These are phyloP conservation scores for Centella asiatica DNA, from an alignment of 129 eudicot species.

Conservation along the genomic window DNA sequence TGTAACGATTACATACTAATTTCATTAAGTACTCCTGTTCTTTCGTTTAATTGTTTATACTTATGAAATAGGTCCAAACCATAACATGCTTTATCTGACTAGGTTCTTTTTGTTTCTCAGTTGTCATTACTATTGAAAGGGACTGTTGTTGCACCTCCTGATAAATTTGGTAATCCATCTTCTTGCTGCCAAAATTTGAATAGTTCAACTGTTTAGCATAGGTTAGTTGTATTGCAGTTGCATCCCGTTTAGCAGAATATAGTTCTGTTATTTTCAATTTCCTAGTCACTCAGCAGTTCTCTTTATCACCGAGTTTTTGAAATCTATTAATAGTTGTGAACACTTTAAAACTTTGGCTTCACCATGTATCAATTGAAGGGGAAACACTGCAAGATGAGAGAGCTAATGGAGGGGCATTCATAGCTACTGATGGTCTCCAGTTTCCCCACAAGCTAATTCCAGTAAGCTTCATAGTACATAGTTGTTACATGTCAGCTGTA, in stretches of 20 bases:
- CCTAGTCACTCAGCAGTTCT: neutral
- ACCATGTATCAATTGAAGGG: slow-evolving; percentile 36
- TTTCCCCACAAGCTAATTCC: slow-evolving; percentile 87
- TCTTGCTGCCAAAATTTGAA: slow-evolving; percentile 11
- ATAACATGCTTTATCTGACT: no score
- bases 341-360: neutral
- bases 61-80: no score
- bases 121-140: slow-evolving; percentile 81
- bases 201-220: slow-evolving; percentile 3
- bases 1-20: no score
- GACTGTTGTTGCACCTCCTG: slow-evolving; percentile 93
- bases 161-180: slow-evolving; percentile 68
- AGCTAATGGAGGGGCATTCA: slow-evolving; percentile 85
- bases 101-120: slow-evolving; percentile 29
- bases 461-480: slow-evolving; percentile 38
- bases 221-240: neutral
- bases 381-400: slow-evolving; percentile 97
- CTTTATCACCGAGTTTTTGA: slow-evolving; percentile 5
- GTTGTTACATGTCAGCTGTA: neutral
- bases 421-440: slow-evolving; percentile 81
- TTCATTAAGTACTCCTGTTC: no score
- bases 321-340: neutral
- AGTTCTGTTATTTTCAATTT: slow-evolving; percentile 1
- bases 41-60: no score
- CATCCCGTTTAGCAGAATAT: neutral